Evolutionary conservation across 257 asterid genomes (phyloP), one percentile per base, ranked within the genome.

Genomic region (Plantago ovata): DNA sequence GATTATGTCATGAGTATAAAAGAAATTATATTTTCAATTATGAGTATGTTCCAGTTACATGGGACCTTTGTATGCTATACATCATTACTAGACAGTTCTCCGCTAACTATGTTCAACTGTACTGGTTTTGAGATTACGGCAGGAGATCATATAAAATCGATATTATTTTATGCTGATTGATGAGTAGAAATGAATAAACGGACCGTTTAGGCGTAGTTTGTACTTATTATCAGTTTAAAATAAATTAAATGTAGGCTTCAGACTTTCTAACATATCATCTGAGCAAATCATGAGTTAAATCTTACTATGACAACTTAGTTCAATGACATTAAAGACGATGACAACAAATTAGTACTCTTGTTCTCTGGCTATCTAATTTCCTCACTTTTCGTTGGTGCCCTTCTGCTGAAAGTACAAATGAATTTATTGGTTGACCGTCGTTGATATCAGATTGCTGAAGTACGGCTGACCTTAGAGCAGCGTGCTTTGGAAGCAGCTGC

Each of bases 401-500:
- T 38, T 57, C 38, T 45, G 52, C 73, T 11, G 21, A 42, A 47
- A n/a, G 52, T 41, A 32, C 22, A 36, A 20, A 38, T 9, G 53
- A 41, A 16, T 28, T 58, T 14, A 50, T 63, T 28, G 53, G 56
- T 46, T 46, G 19, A 14, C 58, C 39, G 13, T 52, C 19, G 50
- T 28, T 65, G 36, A 44, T 72, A 56, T 51, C 76, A 89, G 96
- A 38, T 56, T 22, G 56, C 56, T 41, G 61, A 44, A 54, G 72
- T 50, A 56, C 22, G 46, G 9, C 53, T 45, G 72, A 79, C 87
- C 56, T 68, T 56, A 15, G 94, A 82, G 72, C 81, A 84, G 71
- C 89, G 79, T 62, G 99, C 84, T 54, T 62, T 86, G 68, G 81
- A 66, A 74, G 89, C 84, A 55, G 97, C 97, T 61, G 82, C 95